Evolutionary conservation across 169 alveolate species (phyloP).

Genomic region (Perkinsus chesapeaki): DNA sequence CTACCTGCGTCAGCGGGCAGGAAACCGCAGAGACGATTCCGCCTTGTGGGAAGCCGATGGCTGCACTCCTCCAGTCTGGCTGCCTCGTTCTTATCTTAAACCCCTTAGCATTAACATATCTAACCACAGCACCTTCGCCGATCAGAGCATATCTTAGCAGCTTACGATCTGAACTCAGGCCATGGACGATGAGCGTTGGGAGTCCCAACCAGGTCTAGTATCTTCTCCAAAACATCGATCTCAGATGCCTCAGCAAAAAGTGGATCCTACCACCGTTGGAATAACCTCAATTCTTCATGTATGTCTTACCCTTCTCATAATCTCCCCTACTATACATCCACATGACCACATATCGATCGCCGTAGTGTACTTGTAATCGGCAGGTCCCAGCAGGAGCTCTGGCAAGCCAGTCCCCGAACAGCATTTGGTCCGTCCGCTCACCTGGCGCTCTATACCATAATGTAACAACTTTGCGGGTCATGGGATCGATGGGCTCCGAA

Average conservation of each 20-base stretch:
- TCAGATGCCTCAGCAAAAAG: slow-evolving; percentile 76
- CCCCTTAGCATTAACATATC: neutral
- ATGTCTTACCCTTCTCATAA: neutral
- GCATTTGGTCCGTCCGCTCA: neutral
- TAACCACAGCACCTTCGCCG: neutral
- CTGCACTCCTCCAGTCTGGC: neutral
- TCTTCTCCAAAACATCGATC: slow-evolving; percentile 68
- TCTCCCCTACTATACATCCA: neutral
- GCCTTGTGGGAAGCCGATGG: neutral
- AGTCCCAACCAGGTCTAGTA: slow-evolving; percentile 75
- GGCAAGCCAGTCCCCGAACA: neutral
- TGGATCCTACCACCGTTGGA: slow-evolving; percentile 44
- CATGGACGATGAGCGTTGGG: slow-evolving; percentile 44
- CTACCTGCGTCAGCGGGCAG: neutral
- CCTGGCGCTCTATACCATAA: slow-evolving; percentile 96
- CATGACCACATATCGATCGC: slow-evolving; percentile 91
- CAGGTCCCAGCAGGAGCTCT: slow-evolving; percentile 85
- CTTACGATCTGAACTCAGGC: neutral
- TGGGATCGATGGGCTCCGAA: slow-evolving; percentile 56
- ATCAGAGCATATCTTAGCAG: neutral
- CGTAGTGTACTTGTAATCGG: slow-evolving; percentile 70
- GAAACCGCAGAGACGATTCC: neutral
- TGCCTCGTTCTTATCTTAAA: neutral
- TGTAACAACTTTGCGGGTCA: slow-evolving; percentile 70
- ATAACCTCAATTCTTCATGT: neutral